Evolutionary conservation across 768 basidiomycete genomes (phyloP).

Genomic region (Hemileccinum rubropunctum): DNA sequence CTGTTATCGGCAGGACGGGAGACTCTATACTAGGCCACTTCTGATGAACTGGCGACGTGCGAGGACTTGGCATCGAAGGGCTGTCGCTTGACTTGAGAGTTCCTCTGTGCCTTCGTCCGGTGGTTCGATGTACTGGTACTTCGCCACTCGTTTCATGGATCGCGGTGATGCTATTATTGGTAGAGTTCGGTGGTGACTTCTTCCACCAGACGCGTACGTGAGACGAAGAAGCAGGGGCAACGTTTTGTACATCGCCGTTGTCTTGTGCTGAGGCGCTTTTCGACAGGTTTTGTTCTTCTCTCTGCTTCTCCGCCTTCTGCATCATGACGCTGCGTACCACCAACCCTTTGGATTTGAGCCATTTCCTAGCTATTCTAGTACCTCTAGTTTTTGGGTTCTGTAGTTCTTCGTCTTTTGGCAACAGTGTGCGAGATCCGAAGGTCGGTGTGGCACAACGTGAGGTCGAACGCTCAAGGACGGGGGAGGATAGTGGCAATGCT

Average conservation of each 20-base stretch:
- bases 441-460: constrained; percentile 62
- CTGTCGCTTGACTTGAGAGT: constrained; percentile 8
- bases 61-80: constrained; percentile 23
- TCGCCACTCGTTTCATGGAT: constrained; percentile 12
- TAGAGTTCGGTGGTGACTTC: constrained; percentile 16
- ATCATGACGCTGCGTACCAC: constrained; percentile 24
- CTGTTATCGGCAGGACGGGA: constrained; percentile 3
- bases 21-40: constrained; percentile 25
- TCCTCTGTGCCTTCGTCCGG: constrained; percentile 8
- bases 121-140: not conserved
- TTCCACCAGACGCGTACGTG: constrained; percentile 32
- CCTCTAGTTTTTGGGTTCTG: constrained; percentile 13
- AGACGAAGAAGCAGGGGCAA: constrained; percentile 8
- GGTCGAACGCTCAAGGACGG: constrained; percentile 42
- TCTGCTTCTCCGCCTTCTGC: constrained; percentile 23
- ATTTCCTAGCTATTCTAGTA: constrained; percentile 18
- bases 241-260: constrained; percentile 6
- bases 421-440: constrained; percentile 49
- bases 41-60: constrained; percentile 15
- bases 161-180: constrained; percentile 8
- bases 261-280: not conserved
- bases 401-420: constrained; percentile 28
- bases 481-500: constrained; percentile 11
- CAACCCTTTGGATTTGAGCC: constrained; percentile 30
- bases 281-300: constrained; percentile 11